Percentiles rank a stretch among this genome's conserved stretches.
These are phyloP conservation scores for Wickerhamomyces xylosicus DNA, from an alignment of 805 yeast species.

Conservation along the genomic window DNA sequence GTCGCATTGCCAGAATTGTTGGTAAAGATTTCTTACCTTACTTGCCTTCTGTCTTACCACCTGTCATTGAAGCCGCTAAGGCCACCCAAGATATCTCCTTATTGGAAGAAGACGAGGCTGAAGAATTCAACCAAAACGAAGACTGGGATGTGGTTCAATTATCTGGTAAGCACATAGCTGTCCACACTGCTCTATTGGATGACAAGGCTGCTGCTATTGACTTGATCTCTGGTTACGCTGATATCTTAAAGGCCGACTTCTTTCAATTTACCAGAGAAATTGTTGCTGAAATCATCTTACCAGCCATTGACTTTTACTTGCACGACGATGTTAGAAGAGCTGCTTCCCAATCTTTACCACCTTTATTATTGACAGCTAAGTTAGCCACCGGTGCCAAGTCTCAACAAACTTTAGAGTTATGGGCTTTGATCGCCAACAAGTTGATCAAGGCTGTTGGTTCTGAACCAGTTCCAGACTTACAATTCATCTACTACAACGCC, in stretches of 20 bases:
- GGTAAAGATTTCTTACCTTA: constrained; percentile 82
- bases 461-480: constrained; percentile 78
- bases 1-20: constrained; percentile 77
- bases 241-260: constrained; percentile 72
- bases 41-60: constrained; percentile 78
- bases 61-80: constrained; percentile 76
- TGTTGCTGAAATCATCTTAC: constrained; percentile 68
- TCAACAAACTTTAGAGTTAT: constrained; percentile 51
- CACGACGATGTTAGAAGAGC: constrained; percentile 92
- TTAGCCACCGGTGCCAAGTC: constrained; percentile 39
- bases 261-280: constrained; percentile 76
- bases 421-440: constrained; percentile 62
- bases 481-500: constrained; percentile 69
- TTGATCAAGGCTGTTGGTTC: constrained; percentile 55
- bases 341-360: constrained; percentile 80
- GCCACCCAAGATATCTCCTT: constrained; percentile 84
- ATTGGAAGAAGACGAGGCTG: constrained; percentile 83
- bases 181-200: constrained; percentile 88
- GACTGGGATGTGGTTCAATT: constrained; percentile 93
- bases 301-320: constrained; percentile 82
- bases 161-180: constrained; percentile 88
- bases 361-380: constrained; percentile 55
- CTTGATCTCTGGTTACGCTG: constrained; percentile 73
- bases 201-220: constrained; percentile 93
- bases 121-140: constrained; percentile 70